Percentiles rank a stretch among this genome's conserved stretches.
Evolutionary conservation across 768 basidiomycete genomes (phyloP).

Genomic region (Trametes meyenii): DNA sequence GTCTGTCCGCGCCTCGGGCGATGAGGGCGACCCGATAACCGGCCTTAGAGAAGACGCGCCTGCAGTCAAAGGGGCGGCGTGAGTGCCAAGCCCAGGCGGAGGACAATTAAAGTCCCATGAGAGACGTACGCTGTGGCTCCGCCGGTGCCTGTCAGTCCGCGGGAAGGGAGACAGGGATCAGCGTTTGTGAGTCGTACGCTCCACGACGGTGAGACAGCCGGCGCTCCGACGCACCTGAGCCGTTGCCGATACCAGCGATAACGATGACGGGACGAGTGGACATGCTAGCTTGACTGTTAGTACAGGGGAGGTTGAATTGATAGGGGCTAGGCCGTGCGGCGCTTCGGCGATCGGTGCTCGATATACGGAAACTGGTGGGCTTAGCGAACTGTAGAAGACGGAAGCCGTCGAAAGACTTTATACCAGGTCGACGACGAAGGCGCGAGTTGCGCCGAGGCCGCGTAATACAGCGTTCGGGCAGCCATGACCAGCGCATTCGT

Average conservation of each 20-base stretch:
- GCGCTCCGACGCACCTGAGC: conserved; percentile 33
- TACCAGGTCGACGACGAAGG: neutral
- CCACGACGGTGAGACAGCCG: neutral
- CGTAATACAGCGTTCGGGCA: conserved; percentile 4
- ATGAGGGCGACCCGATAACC: conserved; percentile 47
- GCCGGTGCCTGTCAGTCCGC: conserved; percentile 38
- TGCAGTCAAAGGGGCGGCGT: conserved; percentile 14
- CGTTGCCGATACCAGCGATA: conserved; percentile 45
- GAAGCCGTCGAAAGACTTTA: neutral
- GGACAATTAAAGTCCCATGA: neutral
- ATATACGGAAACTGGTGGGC: neutral
- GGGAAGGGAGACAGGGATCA: neutral
- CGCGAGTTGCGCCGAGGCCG: neutral
- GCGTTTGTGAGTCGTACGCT: neutral
- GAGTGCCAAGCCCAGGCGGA: neutral
- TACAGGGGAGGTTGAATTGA: neutral
- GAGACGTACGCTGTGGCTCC: conserved; percentile 43
- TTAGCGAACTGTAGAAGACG: neutral
- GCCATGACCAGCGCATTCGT: conserved; percentile 4
- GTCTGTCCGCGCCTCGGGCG: conserved; percentile 37
- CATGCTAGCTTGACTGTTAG: conserved; percentile 24
- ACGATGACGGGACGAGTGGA: conserved; percentile 39
- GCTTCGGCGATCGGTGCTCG: neutral
- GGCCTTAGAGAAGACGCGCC: conserved; percentile 41
- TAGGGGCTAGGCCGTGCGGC: neutral